Evolutionary conservation across 148 eudicot species (phyloP).

Genomic region (Tetragonia tetragonoides): DNA sequence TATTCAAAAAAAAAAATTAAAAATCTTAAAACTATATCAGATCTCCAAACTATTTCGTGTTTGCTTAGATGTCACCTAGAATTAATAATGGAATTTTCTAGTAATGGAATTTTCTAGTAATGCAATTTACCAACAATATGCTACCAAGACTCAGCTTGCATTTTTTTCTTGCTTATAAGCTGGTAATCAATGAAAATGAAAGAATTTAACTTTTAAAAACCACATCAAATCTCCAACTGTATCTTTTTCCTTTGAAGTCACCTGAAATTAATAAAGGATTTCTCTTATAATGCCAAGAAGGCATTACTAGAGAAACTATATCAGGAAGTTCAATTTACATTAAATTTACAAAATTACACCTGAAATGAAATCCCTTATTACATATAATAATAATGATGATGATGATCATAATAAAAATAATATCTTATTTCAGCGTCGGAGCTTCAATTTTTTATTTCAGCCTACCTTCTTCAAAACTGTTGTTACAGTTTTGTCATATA

Average conservation of each 20-base stretch:
- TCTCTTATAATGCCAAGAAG: neutral
- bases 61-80: too few relatives aligned
- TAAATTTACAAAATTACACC: too few relatives aligned
- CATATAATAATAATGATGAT: too few relatives aligned
- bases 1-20: too few relatives aligned
- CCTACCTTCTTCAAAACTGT: neutral
- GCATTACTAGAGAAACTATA: neutral
- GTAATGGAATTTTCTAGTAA: too few relatives aligned
- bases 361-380: too few relatives aligned
- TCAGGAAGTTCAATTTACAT: neutral
- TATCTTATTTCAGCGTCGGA: neutral
- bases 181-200: neutral
- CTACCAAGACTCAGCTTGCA: neutral
- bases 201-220: neutral
- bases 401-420: too few relatives aligned
- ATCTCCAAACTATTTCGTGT: too few relatives aligned
- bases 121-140: neutral
- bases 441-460: neutral
- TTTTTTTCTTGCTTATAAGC: neutral
- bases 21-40: too few relatives aligned
- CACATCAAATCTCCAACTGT: neutral
- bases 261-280: neutral
- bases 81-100: too few relatives aligned
- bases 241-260: neutral
- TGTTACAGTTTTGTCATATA: neutral